phyloP scores from a whole-genome alignment of 345 rosid genomes.

The Toxicodendron radicans region DNA sequence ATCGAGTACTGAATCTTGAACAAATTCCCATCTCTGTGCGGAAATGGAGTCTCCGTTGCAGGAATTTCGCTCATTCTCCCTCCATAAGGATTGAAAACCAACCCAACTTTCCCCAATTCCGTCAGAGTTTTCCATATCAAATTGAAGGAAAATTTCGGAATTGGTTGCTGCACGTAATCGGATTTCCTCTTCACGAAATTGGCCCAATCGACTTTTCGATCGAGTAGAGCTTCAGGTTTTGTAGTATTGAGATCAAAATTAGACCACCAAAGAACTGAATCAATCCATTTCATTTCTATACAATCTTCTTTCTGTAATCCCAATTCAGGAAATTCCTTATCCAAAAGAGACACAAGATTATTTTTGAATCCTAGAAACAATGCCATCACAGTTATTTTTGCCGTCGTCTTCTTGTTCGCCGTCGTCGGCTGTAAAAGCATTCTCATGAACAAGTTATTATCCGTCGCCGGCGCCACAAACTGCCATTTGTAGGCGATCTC shows the following conservation, averaged over 20 bases:
- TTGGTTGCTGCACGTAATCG: conserved; percentile 22
- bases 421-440: neutral
- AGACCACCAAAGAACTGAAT: conserved; percentile 22
- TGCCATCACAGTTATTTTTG: neutral
- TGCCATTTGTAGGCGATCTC: conserved; percentile 40
- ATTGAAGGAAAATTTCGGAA: conserved; percentile 7
- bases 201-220: conserved; percentile 13
- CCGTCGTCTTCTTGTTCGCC: neutral
- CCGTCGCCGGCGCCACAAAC: conserved; percentile 29
- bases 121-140: conserved; percentile 28
- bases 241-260: conserved; percentile 13
- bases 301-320: conserved; percentile 23
- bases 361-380: conserved; percentile 1
- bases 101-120: conserved; percentile 21
- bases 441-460: conserved; percentile 38
- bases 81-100: conserved; percentile 46
- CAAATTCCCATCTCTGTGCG: conserved; percentile 35
- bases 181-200: conserved; percentile 29
- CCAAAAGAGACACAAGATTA: neutral
- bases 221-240: conserved; percentile 22
- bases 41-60: conserved; percentile 36
- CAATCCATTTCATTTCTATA: conserved; percentile 30
- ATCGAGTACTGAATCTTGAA: conserved; percentile 33
- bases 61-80: conserved; percentile 43
- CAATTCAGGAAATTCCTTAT: conserved; percentile 29